phyloP scores from a whole-genome alignment of 2,329 filamentous ascomycete species.

The Claviceps sorghi region DNA sequence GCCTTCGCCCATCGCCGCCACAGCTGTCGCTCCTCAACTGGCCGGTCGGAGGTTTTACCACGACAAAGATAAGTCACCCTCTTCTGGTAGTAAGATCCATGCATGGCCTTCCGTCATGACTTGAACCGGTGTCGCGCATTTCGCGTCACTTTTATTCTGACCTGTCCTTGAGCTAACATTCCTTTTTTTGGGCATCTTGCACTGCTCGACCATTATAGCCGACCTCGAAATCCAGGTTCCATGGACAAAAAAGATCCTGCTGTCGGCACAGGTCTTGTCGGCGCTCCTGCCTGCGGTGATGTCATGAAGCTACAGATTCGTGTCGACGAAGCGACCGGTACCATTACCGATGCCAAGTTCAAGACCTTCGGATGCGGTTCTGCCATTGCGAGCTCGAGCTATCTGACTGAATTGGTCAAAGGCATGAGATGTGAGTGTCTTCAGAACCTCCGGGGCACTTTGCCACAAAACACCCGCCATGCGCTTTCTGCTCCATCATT shows the following conservation, averaged over 20 bases:
- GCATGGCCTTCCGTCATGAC: background rate
- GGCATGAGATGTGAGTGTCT: slow-evolving; percentile 53
- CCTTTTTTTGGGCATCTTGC: background rate
- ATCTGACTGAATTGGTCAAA: slow-evolving; percentile 84
- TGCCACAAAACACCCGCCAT: background rate
- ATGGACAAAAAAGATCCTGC: slow-evolving; percentile 60
- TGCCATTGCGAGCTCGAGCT: slow-evolving; percentile 78
- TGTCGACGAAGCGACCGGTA: slow-evolving; percentile 75
- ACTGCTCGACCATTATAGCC: slow-evolving; percentile 34
- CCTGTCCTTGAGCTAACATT: slow-evolving; percentile 5
- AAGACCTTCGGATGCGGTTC: slow-evolving; percentile 95
- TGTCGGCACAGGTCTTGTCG: slow-evolving; percentile 83
- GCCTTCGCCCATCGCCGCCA: slow-evolving; percentile 7
- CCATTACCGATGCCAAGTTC: slow-evolving; percentile 90
- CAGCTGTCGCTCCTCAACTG: slow-evolving; percentile 14
- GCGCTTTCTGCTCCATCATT: background rate
- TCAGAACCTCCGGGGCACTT: too few relatives aligned
- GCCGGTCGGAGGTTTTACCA: slow-evolving; percentile 30
- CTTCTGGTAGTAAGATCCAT: background rate
- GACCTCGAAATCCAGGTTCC: slow-evolving; percentile 40
- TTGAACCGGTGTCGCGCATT: background rate
- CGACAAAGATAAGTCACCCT: slow-evolving; percentile 24
- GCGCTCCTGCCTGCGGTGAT: slow-evolving; percentile 76
- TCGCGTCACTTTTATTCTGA: background rate
- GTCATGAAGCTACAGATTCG: slow-evolving; percentile 74